Percentiles rank a stretch among this genome's conserved stretches.
These are phyloP conservation scores for Aspergillus floridensis DNA, from an alignment of 2,329 filamentous ascomycete species.

Conservation along the genomic window DNA sequence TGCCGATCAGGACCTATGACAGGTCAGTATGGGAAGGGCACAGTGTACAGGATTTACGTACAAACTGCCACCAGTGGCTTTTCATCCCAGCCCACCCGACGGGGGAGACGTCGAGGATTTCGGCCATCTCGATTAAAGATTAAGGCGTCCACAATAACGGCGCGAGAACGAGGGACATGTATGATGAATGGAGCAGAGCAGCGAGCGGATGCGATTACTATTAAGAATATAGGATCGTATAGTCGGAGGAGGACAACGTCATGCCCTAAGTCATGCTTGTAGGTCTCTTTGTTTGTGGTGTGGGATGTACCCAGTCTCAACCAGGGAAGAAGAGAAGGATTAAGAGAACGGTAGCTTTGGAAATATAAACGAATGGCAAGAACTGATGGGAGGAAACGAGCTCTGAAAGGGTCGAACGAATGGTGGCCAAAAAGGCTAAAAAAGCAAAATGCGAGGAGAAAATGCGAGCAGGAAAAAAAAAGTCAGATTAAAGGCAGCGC, in stretches of 20 bases:
- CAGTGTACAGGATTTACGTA: slow-evolving; percentile 23
- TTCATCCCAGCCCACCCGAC: slow-evolving; percentile 39
- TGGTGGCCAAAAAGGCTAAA: neutral
- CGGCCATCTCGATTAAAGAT: slow-evolving; percentile 27
- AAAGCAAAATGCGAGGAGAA: neutral
- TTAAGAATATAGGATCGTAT: neutral
- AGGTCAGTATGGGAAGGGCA: slow-evolving; percentile 13
- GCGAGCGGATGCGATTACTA: slow-evolving; percentile 1
- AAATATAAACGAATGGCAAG: slow-evolving; percentile 1
- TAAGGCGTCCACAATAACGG: slow-evolving; percentile 5
- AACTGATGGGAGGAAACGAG: neutral
- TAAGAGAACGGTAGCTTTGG: neutral
- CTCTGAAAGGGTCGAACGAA: neutral
- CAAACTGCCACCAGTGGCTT: slow-evolving; percentile 45
- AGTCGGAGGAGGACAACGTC: neutral
- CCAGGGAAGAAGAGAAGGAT: neutral
- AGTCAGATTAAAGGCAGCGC: neutral
- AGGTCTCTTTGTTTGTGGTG: neutral
- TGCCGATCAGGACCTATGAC: slow-evolving; percentile 34
- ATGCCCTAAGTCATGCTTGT: slow-evolving; percentile 1
- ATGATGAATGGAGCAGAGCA: neutral
- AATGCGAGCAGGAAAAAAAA: neutral
- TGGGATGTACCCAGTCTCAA: neutral
- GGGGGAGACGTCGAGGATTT: slow-evolving; percentile 29
- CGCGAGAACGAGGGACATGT: slow-evolving; percentile 14